phyloP scores from a whole-genome alignment of 2,329 filamentous ascomycete species.

The Aspergillus proliferans region DNA sequence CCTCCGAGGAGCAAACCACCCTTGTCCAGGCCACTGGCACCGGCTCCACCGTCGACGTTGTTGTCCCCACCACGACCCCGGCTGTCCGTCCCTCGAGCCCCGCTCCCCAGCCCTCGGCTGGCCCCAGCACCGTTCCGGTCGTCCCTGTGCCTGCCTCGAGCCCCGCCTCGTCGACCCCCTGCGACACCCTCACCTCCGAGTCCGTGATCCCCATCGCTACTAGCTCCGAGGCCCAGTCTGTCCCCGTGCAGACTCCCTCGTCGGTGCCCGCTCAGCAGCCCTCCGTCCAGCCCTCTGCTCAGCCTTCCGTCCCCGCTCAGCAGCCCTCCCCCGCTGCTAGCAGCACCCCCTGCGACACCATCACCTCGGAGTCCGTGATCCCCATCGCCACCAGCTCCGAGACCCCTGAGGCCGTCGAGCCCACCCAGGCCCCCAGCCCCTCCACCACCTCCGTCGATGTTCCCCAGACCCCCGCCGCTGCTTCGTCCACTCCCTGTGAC shows the following conservation, averaged over 20 bases:
- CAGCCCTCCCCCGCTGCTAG: neutral
- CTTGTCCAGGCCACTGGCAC: neutral
- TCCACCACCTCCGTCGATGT: neutral
- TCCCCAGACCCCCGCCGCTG: neutral
- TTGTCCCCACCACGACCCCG: neutral
- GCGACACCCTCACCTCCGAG: conserved; percentile 7
- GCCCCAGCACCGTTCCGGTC: neutral
- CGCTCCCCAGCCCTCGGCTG: neutral
- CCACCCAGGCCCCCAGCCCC: conserved; percentile 1
- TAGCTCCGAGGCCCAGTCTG: neutral
- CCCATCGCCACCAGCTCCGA: conserved; percentile 5
- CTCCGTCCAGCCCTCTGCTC: neutral
- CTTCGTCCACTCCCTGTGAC: conserved; percentile 2
- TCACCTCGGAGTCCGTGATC: conserved; percentile 8
- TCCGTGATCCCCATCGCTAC: conserved; percentile 1
- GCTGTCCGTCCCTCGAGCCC: neutral
- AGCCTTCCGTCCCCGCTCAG: neutral
- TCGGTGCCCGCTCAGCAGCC: neutral
- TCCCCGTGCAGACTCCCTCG: conserved; percentile 1
- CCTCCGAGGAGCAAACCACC: neutral
- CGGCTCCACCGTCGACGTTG: neutral
- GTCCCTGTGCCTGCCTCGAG: conserved; percentile 1
- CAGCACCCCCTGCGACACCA: conserved; percentile 7
- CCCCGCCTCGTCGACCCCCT: conserved; percentile 3
- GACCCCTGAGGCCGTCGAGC: conserved; percentile 2